phyloP scores from a whole-genome alignment of 1,284 basidiomycete species.

The Rhodotorula sp. region DNA sequence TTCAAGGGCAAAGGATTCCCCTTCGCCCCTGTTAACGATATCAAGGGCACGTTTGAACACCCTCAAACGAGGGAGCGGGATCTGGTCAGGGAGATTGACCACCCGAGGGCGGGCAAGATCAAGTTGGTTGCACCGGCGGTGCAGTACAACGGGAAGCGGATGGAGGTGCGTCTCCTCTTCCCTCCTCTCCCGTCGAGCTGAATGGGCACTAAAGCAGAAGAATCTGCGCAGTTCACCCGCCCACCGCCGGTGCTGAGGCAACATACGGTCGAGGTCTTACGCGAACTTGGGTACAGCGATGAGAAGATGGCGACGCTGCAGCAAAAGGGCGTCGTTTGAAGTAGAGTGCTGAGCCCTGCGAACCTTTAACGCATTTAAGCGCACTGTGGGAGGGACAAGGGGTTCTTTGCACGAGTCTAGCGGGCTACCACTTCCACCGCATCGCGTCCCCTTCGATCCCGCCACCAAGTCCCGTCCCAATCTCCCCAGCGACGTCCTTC shows the following conservation, averaged over 20 bases:
- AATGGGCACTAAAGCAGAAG: not conserved
- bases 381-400: no score
- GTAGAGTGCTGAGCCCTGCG: no score
- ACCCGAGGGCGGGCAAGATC: slow-evolving; percentile 59
- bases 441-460: not conserved
- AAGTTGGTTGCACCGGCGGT: slow-evolving; percentile 85
- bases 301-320: slow-evolving; percentile 61
- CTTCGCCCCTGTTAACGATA: slow-evolving; percentile 90
- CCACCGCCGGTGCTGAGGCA: slow-evolving; percentile 64
- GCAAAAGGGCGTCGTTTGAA: slow-evolving; percentile 56
- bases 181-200: not conserved
- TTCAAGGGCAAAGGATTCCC: slow-evolving; percentile 82
- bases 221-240: slow-evolving; percentile 58
- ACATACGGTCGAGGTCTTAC: slow-evolving; percentile 51
- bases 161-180: slow-evolving; percentile 46
- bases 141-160: slow-evolving; percentile 75
- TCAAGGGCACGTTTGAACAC: slow-evolving; percentile 84
- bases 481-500: slow-evolving; percentile 7
- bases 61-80: slow-evolving; percentile 73
- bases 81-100: slow-evolving; percentile 62
- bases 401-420: no score
- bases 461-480: slow-evolving; percentile 1
- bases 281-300: slow-evolving; percentile 65
- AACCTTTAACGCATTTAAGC: no score
- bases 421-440: not conserved